Evolutionary conservation across 805 yeast genomes (phyloP), one percentile per base, ranked within the genome.

Genomic region (Ogataea corticis): DNA sequence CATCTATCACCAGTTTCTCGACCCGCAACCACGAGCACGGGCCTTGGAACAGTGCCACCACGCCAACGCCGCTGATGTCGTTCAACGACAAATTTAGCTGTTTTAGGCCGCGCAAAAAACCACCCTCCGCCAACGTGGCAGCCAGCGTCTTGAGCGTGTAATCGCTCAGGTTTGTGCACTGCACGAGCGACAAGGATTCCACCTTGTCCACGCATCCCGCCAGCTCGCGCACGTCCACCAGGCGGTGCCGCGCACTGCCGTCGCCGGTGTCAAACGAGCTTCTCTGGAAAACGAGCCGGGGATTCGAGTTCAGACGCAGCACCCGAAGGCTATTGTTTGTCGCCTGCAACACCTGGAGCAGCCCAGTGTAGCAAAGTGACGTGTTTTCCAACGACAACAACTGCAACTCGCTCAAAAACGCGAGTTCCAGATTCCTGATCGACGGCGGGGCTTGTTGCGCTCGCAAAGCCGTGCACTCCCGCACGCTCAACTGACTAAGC

Each of bases 31-130:
- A 51, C 11, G 55, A 42, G 1, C 42, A 33, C 17, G 44, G 44
- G 12, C 36, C 31, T 30, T 49, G 51, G 66, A 72, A 60, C 35
- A 59, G 41, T 2, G 52, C 57, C 14, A 56, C 27, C 33, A 45
- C 34, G 1, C 62, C 65, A 18, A 57, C 54, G 2, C 63, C 61
- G 4, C 56, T 55, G 10, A 60, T 46, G 17, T 46, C 48, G 44
- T 58, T 59, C 7, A 31, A 31, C 10, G 65, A 57, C 2, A 60
- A 27, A 31, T 56, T 51, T 15, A 60, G 36, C 3, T 9, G 7
- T 4, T 46, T 34, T 18, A 60, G 32, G 11, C 39, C 28, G 4
- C 18, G 33, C 2, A 41, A 46, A 4, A n/a, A 33, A 2, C 21
- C n/a, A 12, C 32, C 25, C 7, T 28, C 21, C 3, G 45, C 29